Evolutionary conservation across 75 land plant species (phyloP), one percentile per base, ranked within the genome.

Genomic region (Pinus albicaulis): DNA sequence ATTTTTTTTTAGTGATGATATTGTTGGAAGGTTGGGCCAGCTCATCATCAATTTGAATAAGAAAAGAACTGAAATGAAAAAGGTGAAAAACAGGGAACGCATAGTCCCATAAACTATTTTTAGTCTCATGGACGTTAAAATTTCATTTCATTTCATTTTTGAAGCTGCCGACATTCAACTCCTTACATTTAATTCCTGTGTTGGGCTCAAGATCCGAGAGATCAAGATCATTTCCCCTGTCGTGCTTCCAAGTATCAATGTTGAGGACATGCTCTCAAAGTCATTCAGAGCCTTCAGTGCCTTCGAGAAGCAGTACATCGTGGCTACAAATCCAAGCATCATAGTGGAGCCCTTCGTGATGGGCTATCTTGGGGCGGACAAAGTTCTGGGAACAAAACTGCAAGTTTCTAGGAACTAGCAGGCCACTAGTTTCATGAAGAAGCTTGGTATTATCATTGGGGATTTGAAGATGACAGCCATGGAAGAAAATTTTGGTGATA

Each of bases 331-430:
- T 71, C 99, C 99, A 0, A 80, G 93, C 3, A 60, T 97, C 28
- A 90, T 97, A 93, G 98, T 92, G 75, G 99, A 95, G 78, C 93
- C 86, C 12, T 97, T 97, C 72, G 94, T 76, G 8, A 92, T 79
- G 82, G 74, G 59, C 5, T 95, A 79, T 68, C 70, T 97, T 38
- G 95, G 95, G 0, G 98, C 76, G 1, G 95, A 97, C 55, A 82
- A 82, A 79, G 95, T 97, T 23, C 76, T 94, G 2, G 99, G 95
- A 41, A 90, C 99, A 0, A 98, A 97, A 80, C 72, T 97, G 15
- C 85, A 89, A 62, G 85, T 89, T 3, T 63, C 91, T 5, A 76
- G 74, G 36, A 76, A 78, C 0, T 98, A 98, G 0, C 74, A 81
- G 52, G 93, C 92, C 1, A 97, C 99, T 1, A 98, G 99, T 4